Percentiles rank a stretch among this genome's conserved stretches.
Evolutionary conservation across 169 alveolate genomes (phyloP).

Genomic region (Amoebophrya sp.): DNA sequence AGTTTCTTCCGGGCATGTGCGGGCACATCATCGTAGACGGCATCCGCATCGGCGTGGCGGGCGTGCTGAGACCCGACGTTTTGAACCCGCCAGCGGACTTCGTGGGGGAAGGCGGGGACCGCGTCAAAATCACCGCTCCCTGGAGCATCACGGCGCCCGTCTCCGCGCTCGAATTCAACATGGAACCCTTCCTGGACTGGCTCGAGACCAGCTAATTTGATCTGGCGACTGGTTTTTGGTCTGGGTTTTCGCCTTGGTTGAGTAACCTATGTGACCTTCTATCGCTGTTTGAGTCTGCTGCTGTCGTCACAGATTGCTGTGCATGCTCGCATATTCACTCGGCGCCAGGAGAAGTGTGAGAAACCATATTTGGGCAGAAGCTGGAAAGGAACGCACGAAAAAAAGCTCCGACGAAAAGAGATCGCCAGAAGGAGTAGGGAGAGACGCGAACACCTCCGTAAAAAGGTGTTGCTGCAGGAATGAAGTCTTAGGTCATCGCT

Average conservation of each 20-base stretch:
- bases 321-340: no score
- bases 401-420: no score
- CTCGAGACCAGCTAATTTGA: background rate
- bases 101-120: background rate
- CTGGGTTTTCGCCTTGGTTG: no score
- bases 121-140: background rate
- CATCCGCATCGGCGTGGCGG: background rate
- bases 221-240: background rate
- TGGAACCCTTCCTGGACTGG: background rate
- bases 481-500: no score
- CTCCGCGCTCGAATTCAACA: background rate
- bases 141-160: background rate
- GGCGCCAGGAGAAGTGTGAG: no score
- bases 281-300: background rate
- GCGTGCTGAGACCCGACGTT: background rate
- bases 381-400: no score
- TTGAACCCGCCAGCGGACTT: background rate
- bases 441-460: no score
- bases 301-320: background rate
- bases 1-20: background rate
- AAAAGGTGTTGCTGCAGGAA: no score
- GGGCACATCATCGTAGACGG: background rate
- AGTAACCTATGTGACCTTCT: background rate
- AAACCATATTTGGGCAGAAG: no score
- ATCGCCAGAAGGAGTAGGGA: no score